Evolutionary conservation across 116 monocot genomes (phyloP), one percentile per base, ranked within the genome.

Genomic region (Trichopus zeylanicus): DNA sequence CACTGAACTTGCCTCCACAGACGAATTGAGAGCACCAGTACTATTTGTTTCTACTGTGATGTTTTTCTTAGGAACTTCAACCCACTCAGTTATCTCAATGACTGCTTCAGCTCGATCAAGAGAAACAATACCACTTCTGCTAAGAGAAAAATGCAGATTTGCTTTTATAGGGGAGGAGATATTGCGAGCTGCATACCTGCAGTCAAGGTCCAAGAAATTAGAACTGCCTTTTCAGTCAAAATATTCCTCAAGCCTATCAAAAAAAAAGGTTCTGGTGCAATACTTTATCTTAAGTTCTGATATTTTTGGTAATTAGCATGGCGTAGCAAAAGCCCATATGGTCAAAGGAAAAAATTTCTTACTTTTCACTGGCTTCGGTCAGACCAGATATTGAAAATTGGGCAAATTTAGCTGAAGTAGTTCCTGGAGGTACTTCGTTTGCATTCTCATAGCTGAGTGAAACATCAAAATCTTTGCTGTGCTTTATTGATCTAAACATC

Each of bases 81-180:
- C 76, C 99, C 92, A 99, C 60, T 99, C 99, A 32, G 78, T 78
- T 61, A 92, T 78, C 66, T 99, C 99, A 70, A 99, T 75, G 2
- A 92, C 82, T 72, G 99, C 92, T 59, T 99, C 99, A 59, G 88
- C 92, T 68, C 88, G 81, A 70, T 99, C 99, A 51, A 99, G 67
- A 61, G 91, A 88, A 67, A 99, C 34, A 30, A 92, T 69, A 28
- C 92, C 92, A 67, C 99, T 99, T 70, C 85, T 77, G 68, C 92
- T 88, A 18, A 99, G 71, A 61, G 78, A 92, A 70, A 93, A 93
- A 73, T 93, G 93, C 22, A 93, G 66, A 68, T 76, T 88, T 68
- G 88, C 93, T 64, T 93, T 93, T 61, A 93, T 85, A 7, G 93
- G 93, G 33, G 88, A 60, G 31, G 93, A 82, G 20, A 93, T 67